Base-by-base conservation (phyloP, 768 basidiomycete species). In the Lactarius vividus region DNA sequence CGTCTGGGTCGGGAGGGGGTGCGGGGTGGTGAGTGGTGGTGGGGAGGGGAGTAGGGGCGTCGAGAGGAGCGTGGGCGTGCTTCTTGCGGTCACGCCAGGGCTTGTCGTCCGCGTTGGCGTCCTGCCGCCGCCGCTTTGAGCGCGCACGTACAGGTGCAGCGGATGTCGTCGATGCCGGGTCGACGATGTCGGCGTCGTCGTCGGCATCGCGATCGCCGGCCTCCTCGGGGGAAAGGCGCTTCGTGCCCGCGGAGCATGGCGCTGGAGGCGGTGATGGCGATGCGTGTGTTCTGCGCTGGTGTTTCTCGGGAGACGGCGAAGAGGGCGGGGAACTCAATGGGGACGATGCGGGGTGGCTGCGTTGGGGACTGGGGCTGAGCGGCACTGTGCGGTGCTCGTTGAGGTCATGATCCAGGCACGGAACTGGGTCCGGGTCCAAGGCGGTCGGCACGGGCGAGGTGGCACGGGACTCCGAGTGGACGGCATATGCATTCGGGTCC, bases 301-400 rank as follows among this genome's bases (percentile, higher is more conserved):
- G 44, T 9, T 61, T 55, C 33, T 58, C 61, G 37, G 61, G 61
- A 59, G 40, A 54, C 2, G 70, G 70, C 2, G 68, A 66, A 0
- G 61, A 39, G 0, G 64, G 68, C 8, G 64, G 70, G 2, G 70
- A 69, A n/a, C 61, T 66, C 1, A 70, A 64, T 0, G 70, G 70
- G 7, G 70, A 70, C 3, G 68, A 56, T 6, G 57, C 23, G 13
- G 49, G 63, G 53, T n/a, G 42, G 4, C 16, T 7, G 23, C 29
- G 35, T 3, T 16, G 60, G n/a, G 55, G 46, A 29, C 46, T 58
- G 4, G 63, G 40, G n/a, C 6, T 5, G 16, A 26, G 49, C 13
- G 28, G 26, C 2, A 52, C 39, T 18, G 29, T 42, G 42, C n/a
- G 65, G 39, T 29, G 39, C 31, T 61, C 52, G 16, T 46, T 13